A percentile compares a stretch with the other conserved stretches of the same genome.
phyloP scores from a whole-genome alignment of 2,329 filamentous ascomycete species.

The Rutstroemia sp. region DNA sequence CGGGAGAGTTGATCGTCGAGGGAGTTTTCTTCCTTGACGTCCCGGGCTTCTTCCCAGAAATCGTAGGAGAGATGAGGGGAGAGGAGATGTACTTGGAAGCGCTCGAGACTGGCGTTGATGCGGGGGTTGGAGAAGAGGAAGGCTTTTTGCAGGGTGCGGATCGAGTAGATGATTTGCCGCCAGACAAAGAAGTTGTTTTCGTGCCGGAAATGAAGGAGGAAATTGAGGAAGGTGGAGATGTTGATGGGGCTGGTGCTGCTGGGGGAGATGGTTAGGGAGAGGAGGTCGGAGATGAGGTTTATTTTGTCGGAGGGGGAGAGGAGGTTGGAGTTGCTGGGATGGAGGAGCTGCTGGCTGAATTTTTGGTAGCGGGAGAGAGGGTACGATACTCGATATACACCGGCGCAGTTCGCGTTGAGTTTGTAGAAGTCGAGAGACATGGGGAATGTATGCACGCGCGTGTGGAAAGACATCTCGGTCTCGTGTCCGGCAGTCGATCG shows the following conservation, averaged over 20 bases:
- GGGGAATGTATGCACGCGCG: neutral
- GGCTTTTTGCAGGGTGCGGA: slow-evolving; percentile 1
- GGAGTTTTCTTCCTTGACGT: neutral
- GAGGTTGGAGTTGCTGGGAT: slow-evolving; percentile 47
- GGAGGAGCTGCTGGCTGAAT: slow-evolving; percentile 36
- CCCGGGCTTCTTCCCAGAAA: neutral
- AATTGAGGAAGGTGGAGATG: slow-evolving; percentile 10
- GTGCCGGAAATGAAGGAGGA: slow-evolving; percentile 12
- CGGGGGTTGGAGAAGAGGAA: slow-evolving; percentile 11
- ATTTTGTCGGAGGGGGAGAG: slow-evolving; percentile 60
- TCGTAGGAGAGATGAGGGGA: neutral
- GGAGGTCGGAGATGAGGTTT: slow-evolving; percentile 62
- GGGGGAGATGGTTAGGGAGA: slow-evolving; percentile 43
- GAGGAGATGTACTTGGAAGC: slow-evolving; percentile 1
- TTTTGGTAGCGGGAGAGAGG: slow-evolving; percentile 54
- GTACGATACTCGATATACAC: slow-evolving; percentile 62
- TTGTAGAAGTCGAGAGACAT: slow-evolving; percentile 55
- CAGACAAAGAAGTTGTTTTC: slow-evolving; percentile 13
- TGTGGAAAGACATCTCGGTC: neutral
- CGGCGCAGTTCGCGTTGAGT: slow-evolving; percentile 62
- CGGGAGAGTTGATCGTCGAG: neutral
- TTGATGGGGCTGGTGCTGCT: neutral
- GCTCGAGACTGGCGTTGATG: slow-evolving; percentile 1
- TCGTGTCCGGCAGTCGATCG: slow-evolving; percentile 51
- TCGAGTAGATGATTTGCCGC: slow-evolving; percentile 6